Percentiles rank a stretch among this genome's conserved stretches.
Conservation (phyloP, 2,329 filamentous ascomycete species). For the Talaromyces atroroseus region DNA sequence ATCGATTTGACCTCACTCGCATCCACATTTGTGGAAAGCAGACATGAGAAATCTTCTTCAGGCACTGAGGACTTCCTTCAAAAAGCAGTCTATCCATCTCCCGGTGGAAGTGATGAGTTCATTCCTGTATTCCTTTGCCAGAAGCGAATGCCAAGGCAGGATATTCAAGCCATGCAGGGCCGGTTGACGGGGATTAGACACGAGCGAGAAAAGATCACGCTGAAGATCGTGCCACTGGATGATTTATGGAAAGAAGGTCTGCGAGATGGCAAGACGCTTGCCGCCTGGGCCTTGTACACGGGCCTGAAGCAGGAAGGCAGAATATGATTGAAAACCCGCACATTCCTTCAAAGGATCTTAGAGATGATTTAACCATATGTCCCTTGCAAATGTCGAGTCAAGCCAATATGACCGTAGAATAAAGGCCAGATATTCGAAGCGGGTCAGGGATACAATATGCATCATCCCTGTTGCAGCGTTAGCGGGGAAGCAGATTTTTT, state of each 20-base stretch:
- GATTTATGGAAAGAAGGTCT: constrained; percentile 51
- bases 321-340: constrained; percentile 20
- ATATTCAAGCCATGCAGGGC: constrained; percentile 48
- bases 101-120: constrained; percentile 56
- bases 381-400: background rate
- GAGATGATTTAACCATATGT: background rate
- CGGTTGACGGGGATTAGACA: constrained; percentile 51
- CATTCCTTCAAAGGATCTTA: background rate
- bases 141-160: constrained; percentile 44
- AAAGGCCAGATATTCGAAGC: constrained; percentile 40
- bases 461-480: too few species aligned
- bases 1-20: constrained; percentile 52
- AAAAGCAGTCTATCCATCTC: constrained; percentile 48
- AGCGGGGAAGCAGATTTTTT: constrained; percentile 5
- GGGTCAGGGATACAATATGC: too few species aligned
- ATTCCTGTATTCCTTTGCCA: constrained; percentile 53
- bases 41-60: background rate
- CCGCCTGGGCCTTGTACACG: constrained; percentile 52
- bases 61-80: constrained; percentile 38
- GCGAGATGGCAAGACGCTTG: constrained; percentile 53
- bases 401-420: constrained; percentile 34
- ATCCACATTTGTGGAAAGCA: constrained; percentile 20
- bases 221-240: constrained; percentile 49
- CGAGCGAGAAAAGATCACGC: constrained; percentile 54
- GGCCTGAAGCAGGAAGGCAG: constrained; percentile 46